Conservation (phyloP, 2,329 filamentous ascomycete species). For the Aspergillus oerlinghausenensis region DNA sequence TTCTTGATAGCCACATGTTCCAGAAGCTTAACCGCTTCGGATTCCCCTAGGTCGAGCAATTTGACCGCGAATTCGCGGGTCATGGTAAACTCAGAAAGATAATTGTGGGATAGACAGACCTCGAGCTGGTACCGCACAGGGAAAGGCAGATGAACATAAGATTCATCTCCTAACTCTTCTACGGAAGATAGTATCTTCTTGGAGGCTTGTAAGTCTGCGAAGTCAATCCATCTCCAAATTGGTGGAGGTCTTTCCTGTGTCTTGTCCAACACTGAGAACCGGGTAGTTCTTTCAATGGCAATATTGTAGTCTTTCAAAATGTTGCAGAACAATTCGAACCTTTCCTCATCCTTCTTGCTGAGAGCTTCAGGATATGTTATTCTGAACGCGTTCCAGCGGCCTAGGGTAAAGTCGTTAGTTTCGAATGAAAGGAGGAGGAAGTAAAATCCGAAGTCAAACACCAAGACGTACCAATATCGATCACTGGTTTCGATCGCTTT, state of each 20-base stretch:
- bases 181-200: conserved; percentile 29
- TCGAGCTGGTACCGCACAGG: conserved; percentile 84
- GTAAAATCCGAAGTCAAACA: not conserved
- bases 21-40: conserved; percentile 61
- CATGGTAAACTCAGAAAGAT: conserved; percentile 73
- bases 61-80: conserved; percentile 60
- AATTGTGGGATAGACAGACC: conserved; percentile 78
- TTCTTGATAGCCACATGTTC: conserved; percentile 68
- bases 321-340: conserved; percentile 44
- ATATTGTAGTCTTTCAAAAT: conserved; percentile 72
- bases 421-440: conserved; percentile 1
- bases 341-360: conserved; percentile 21
- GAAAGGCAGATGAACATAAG: conserved; percentile 55
- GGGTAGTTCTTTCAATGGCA: conserved; percentile 39
- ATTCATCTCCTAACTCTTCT: conserved; percentile 31
- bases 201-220: conserved; percentile 18
- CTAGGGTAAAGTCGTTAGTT: conserved; percentile 26
- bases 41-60: conserved; percentile 50
- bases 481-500: conserved; percentile 47
- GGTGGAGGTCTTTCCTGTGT: conserved; percentile 15
- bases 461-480: conserved; percentile 53
- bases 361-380: conserved; percentile 42
- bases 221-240: conserved; percentile 41
- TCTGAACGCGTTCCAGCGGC: conserved; percentile 60
- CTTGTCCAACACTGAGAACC: conserved; percentile 39